These are phyloP conservation scores for Sordariomycetes sp. DNA, from an alignment of 2,329 filamentous ascomycete species.

Conservation along the genomic window DNA sequence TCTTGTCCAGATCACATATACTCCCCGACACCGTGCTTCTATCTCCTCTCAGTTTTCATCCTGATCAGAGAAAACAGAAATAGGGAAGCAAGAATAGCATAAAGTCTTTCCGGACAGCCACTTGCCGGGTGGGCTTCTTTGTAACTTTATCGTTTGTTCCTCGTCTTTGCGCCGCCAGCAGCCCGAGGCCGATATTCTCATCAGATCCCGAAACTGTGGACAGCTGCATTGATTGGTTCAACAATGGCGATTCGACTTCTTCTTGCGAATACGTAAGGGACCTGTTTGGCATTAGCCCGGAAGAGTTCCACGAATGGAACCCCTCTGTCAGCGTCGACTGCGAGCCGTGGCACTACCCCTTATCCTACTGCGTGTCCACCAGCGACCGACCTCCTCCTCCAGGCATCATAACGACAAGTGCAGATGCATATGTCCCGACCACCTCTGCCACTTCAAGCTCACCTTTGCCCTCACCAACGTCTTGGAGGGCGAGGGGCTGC, in stretches of 20 bases:
- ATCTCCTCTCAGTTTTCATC: not conserved
- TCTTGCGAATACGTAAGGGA: constrained; percentile 6
- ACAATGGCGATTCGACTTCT: constrained; percentile 1
- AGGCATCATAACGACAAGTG: constrained; percentile 4
- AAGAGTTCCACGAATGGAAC: constrained; percentile 8
- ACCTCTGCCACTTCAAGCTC: constrained; percentile 2
- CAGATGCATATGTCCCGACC: not conserved
- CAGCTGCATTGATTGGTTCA: constrained; percentile 6
- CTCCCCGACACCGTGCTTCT: not conserved
- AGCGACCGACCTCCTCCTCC: constrained; percentile 3
- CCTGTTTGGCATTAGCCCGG: constrained; percentile 5
- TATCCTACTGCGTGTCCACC: constrained; percentile 11
- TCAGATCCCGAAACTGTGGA: constrained; percentile 6
- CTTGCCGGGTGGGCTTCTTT: not conserved
- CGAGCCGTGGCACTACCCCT: constrained; percentile 4
- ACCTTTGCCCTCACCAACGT: constrained; percentile 8
- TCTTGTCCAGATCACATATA: not conserved
- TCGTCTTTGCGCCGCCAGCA: not conserved
- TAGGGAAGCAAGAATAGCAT: not conserved
- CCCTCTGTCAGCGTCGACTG: constrained; percentile 10
- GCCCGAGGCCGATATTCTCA: not conserved
- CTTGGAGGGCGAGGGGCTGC: constrained; percentile 21
- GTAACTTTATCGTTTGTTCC: not conserved
- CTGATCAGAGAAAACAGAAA: not conserved
- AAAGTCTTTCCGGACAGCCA: not conserved